A percentile compares a stretch with the other conserved stretches of the same genome.
phyloP scores from a whole-genome alignment of 2,329 filamentous ascomycete species.

The Xylaria sp. region DNA sequence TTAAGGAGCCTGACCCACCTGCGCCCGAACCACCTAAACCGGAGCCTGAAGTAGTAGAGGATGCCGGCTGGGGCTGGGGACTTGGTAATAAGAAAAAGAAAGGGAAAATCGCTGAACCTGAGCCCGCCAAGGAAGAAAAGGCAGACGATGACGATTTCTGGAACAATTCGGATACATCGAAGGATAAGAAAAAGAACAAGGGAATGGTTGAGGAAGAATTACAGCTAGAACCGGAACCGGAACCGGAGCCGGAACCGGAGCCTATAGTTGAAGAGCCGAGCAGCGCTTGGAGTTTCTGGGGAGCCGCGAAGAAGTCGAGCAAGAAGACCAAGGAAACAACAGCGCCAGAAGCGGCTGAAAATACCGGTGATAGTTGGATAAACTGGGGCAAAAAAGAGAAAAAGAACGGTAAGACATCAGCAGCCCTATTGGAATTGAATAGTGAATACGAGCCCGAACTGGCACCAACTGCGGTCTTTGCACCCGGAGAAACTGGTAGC shows the following conservation, averaged over 20 bases:
- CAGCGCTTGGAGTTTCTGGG: conserved; percentile 63
- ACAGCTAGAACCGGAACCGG: conserved; percentile 33
- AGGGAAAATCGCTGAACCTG: conserved; percentile 26
- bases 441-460: conserved; percentile 27
- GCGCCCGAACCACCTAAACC: too few relatives aligned
- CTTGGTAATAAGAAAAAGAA: conserved; percentile 36
- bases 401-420: conserved; percentile 34
- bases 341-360: conserved; percentile 13
- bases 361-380: conserved; percentile 29
- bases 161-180: conserved; percentile 20
- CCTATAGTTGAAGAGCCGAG: conserved; percentile 46
- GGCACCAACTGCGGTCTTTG: conserved; percentile 27
- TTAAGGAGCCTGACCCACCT: conserved; percentile 31
- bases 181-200: conserved; percentile 47
- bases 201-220: conserved; percentile 20
- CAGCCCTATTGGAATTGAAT: conserved; percentile 33
- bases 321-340: conserved; percentile 38
- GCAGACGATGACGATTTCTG: conserved; percentile 32
- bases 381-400: conserved; percentile 41
- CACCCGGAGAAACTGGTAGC: conserved; percentile 27
- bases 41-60: conserved; percentile 26
- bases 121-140: conserved; percentile 34
- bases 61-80: conserved; percentile 39
- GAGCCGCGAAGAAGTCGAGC: conserved; percentile 56
- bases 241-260: conserved; percentile 40